Percentiles rank a stretch among this genome's conserved stretches.
These are phyloP conservation scores for Phaeodactylum tricornutum DNA, from an alignment of 108 stramenopile genomes.

Conservation along the genomic window DNA sequence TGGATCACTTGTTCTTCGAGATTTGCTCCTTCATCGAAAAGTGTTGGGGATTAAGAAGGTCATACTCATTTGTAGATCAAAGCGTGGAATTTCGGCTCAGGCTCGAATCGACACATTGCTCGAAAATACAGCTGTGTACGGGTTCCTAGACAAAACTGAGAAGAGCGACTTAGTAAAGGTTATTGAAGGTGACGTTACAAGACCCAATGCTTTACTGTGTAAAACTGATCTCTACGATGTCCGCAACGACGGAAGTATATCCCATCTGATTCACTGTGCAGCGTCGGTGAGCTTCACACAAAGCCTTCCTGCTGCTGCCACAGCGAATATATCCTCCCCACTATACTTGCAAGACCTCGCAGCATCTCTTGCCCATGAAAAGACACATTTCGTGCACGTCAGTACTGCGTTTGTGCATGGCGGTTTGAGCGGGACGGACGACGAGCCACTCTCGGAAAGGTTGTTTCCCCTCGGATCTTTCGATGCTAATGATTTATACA, in stretches of 20 bases:
- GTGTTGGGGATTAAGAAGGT: constrained; percentile 30
- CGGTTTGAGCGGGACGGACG: constrained; percentile 37
- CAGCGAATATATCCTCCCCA: constrained; percentile 67
- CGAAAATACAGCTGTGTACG: not conserved
- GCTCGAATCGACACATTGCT: constrained; percentile 41
- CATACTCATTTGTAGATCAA: constrained; percentile 51
- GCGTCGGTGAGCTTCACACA: constrained; percentile 81
- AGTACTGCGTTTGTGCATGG: constrained; percentile 89
- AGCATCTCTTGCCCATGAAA: constrained; percentile 10
- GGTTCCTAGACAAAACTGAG: not conserved
- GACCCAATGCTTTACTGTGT: constrained; percentile 43
- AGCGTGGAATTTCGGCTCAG: constrained; percentile 29
- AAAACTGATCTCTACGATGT: constrained; percentile 16
- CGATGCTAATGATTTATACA: constrained; percentile 57
- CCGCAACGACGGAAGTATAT: constrained; percentile 22
- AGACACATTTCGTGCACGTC: constrained; percentile 54
- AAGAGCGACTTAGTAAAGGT: constrained; percentile 39
- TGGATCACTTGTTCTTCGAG: constrained; percentile 64
- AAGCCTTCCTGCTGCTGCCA: constrained; percentile 57
- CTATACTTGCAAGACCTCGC: constrained; percentile 51
- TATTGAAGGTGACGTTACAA: constrained; percentile 60
- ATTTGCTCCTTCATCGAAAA: constrained; percentile 48
- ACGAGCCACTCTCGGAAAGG: constrained; percentile 45
- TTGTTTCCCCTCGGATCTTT: constrained; percentile 44
- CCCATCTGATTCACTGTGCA: constrained; percentile 78